Evolutionary conservation across 2,329 filamentous ascomycete genomes (phyloP), one percentile per base, ranked within the genome.

Genomic region (Colletotrichum sp.): DNA sequence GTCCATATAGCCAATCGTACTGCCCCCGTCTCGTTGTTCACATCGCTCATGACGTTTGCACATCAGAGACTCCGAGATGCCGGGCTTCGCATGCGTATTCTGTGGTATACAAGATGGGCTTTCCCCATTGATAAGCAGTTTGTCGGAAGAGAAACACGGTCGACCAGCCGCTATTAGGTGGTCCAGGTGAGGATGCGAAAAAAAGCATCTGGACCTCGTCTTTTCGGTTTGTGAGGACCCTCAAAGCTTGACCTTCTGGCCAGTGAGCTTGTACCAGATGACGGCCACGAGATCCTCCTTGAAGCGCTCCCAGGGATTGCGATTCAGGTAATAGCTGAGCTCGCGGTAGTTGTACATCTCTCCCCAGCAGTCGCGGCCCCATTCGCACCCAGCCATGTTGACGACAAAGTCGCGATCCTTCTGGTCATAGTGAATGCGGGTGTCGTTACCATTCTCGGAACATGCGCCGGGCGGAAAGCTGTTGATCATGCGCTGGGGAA

Each of bases 371-470:
- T 99, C 96, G 64, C 97, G 91, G 6, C 96, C 96, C 93, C 95
- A 98, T 83, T 98, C 94, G 82, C 97, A 99, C 6, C 97, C 97
- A 8, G 97, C 97, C 96, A 99, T 98, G 83, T 98, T 99, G 79
- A 99, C 96, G 61, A 98, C 78, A 80, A 99, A 98, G 83, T 99
- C 97, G 33, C 95, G 91, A 73, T 97, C 95, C 55, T 91, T 88
- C 83, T 97, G 89, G 78, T 94, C 89, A 82, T 99, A 99, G 84
- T 99, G 97, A 75, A 97, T 93, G 18, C 89, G 89, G 2, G 91
- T 90, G 79, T 98, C 91, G 78, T 94, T 92, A 66, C 91, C 91
- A 72, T 93, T 92, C 62, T 95, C 93, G 34, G 92, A 93, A 83
- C 97, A 99, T 2, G 97, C 97, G 9, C 95, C 96, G 0, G 91